Conservation (phyloP, 2,329 filamentous ascomycete species). For the Microcera coccophila region DNA sequence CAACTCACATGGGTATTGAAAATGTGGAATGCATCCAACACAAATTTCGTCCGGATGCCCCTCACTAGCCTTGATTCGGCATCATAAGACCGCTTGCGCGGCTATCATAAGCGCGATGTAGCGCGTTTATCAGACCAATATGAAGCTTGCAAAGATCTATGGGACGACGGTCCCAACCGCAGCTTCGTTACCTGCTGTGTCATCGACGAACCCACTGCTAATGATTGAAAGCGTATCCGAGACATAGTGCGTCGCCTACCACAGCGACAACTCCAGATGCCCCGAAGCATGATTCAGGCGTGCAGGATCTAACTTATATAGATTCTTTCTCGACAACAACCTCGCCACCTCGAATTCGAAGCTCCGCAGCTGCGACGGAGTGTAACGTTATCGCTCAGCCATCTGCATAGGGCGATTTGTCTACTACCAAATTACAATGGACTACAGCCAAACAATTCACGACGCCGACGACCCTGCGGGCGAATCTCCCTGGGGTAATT, state of each 20-base stretch:
- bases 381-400: constrained; percentile 24
- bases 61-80: constrained; percentile 37
- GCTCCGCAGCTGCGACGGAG: constrained; percentile 20
- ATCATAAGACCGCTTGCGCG: constrained; percentile 22
- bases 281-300: constrained; percentile 8
- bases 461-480: constrained; percentile 52
- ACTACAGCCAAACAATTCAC: constrained; percentile 55
- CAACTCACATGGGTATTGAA: constrained; percentile 13
- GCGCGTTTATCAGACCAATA: constrained; percentile 21
- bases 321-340: constrained; percentile 9
- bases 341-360: constrained; percentile 8
- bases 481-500: constrained; percentile 55
- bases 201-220: constrained; percentile 19
- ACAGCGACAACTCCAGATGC: constrained; percentile 5
- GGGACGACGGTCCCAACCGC: constrained; percentile 10
- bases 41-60: constrained; percentile 39
- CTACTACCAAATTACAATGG: constrained; percentile 41
- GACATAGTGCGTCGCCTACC: constrained; percentile 3
- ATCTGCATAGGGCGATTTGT: constrained; percentile 1
- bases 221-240: constrained; percentile 1
- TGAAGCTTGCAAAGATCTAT: constrained; percentile 5
- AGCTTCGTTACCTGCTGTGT: constrained; percentile 25
- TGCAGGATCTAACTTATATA: constrained; percentile 8
- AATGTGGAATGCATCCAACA: constrained; percentile 3
- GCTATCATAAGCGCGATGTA: constrained; percentile 22